phyloP scores from a whole-genome alignment of 2,329 filamentous ascomycete species.

The Penicillium olsonii region DNA sequence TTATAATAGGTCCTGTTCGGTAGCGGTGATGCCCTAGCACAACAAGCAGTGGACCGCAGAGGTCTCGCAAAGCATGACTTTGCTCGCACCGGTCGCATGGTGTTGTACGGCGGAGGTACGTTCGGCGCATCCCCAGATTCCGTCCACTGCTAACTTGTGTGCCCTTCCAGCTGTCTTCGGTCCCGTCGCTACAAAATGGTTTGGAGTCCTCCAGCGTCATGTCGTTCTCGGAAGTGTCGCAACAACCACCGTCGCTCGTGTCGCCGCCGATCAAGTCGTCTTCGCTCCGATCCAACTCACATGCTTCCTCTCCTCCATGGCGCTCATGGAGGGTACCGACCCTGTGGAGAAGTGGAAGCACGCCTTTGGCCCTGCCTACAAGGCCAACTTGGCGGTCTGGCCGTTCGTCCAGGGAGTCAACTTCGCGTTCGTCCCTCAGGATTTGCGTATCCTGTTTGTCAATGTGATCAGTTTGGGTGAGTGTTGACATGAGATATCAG shows the following conservation, averaged over 20 bases:
- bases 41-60: conserved; percentile 83
- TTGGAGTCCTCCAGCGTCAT: conserved; percentile 71
- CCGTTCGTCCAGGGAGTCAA: conserved; percentile 81
- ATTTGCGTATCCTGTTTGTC: conserved; percentile 81
- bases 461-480: conserved; percentile 74
- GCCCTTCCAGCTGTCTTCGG: conserved; percentile 69
- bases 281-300: conserved; percentile 85
- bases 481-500: conserved; percentile 24
- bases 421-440: conserved; percentile 81
- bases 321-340: conserved; percentile 70
- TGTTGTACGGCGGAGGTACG: conserved; percentile 52
- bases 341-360: conserved; percentile 69
- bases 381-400: conserved; percentile 87
- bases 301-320: conserved; percentile 82
- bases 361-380: conserved; percentile 71
- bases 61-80: conserved; percentile 75
- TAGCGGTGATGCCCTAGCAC: conserved; percentile 85
- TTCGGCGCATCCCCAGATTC: not conserved
- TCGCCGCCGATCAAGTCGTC: conserved; percentile 75
- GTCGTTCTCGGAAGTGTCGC: conserved; percentile 67
- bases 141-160: conserved; percentile 1
- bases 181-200: conserved; percentile 85
- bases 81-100: conserved; percentile 51
- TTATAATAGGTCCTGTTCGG: conserved; percentile 73
- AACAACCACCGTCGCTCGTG: conserved; percentile 73